Evolutionary conservation across 495 filamentous ascomycete genomes (phyloP), one percentile per base, ranked within the genome.

Genomic region (Sphaerosporella brunnea): DNA sequence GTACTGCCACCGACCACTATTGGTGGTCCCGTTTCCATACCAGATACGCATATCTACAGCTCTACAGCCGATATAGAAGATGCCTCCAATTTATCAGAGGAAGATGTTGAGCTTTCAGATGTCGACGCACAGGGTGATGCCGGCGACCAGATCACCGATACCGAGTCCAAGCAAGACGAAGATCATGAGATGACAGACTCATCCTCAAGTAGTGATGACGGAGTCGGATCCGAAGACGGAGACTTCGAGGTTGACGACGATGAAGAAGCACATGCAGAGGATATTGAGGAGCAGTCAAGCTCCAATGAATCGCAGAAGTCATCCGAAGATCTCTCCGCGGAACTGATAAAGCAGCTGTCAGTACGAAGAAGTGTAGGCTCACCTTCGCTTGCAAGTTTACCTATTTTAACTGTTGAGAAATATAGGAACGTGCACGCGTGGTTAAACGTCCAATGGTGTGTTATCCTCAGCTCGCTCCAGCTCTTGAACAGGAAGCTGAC

Each of bases 341-440:
- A 53, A n/a, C n/a, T n/a, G n/a, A n/a, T n/a, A n/a, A n/a, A n/a
- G n/a, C n/a, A n/a, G n/a, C n/a, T n/a, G n/a, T n/a, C n/a, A n/a
- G 69, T 99, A 41, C 74, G 90, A 51, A 73, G 90, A 60, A 97
- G 90, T 67, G 86, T 86, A 77, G 47, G 79, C 62, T 48, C 18
- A 51, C 50, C 43, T n/a, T n/a, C n/a, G n/a, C n/a, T n/a, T n/a
- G n/a, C n/a, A n/a, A n/a, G n/a, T n/a, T n/a, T n/a, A n/a, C n/a
- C n/a, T n/a, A n/a, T n/a, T n/a, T n/a, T n/a, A n/a, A n/a, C n/a
- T n/a, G n/a, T n/a, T n/a, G n/a, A n/a, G n/a, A n/a, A n/a, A n/a
- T 46, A 38, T 45, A 69, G 66, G 65, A 70, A 55, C 73, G 77
- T 51, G 72, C 75, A 36, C 70, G 72, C 51, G n/a, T n/a, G n/a